Evolutionary conservation across 2,329 filamentous ascomycete genomes (phyloP), one percentile per base, ranked within the genome.

Genomic region (Colletotrichum caudatum): DNA sequence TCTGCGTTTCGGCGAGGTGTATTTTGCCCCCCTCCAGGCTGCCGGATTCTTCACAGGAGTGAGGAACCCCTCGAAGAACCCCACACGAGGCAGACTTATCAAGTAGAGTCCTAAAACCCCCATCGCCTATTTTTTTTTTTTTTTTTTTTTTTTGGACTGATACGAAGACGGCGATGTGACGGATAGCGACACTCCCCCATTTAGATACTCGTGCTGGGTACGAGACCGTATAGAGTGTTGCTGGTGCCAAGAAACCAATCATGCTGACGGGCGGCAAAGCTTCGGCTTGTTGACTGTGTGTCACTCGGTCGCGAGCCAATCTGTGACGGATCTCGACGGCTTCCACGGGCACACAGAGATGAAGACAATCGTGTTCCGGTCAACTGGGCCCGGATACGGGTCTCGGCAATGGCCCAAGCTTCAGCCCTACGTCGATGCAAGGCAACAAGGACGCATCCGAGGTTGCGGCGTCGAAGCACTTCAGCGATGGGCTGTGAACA

Each of bases 341-440:
- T 39, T 53, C n/a, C 44, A 58, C 44, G 39, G n/a, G 63, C 51
- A 33, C 51, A 48, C n/a, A 35, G 44, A 60, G 54, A 8, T 39
- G 16, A 54, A 56, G 61, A 26, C 29, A 29, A 53, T 44, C 16
- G 20, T 5, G 41, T n/a, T 46, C 37, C 46, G 33, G 44, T 54
- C 29, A 64, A 23, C 26, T 56, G 39, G 67, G 51, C 18, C 35
- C 26, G 54, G 48, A 53, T 44, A 35, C 46, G 41, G 54, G 54
- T 46, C 48, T 35, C 39, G 26, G n/a, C 20, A 64, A 64, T 59
- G 54, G 53, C 23, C 54, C 65, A 33, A 35, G 35, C 26, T 20
- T 69, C 69, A 72, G 69, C 69, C 69, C 65, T 72, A 72, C 23
- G 65, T 48, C 54, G 59, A 50, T 48, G 46, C 46, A 48, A 48